Base-by-base conservation (phyloP, 495 filamentous ascomycete genomes). In the Apiosordaria backusii region DNA sequence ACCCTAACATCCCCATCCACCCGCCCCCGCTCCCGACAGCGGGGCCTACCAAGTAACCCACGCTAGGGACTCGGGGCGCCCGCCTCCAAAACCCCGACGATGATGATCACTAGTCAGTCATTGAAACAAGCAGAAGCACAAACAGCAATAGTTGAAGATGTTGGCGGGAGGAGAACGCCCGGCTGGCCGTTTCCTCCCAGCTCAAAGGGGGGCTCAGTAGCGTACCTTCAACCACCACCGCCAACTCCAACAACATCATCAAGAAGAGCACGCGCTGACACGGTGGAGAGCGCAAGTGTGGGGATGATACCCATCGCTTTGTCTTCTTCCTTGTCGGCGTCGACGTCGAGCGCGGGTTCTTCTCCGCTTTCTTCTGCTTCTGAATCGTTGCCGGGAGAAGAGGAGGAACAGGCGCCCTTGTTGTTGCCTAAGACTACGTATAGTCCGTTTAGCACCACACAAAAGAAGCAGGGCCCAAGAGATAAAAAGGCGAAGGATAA, bases 41-140 rank as follows among this genome's bases (percentile, higher is more conserved):
- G 53, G 5, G 53, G 53, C 4, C 59, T 19, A 45, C 29, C 55
- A 19, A 23, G 26, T 16, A 19, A 60, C 19, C 57, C 23, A 18
- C 45, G 40, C 18, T 64, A 63, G 61, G 59, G 61, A 67, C 45
- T 67, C 55, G 61, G 60, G 65, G 65, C 57, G 61, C 50, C 61
- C 10, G 3, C 35, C 35, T 10, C 21, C 60, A 13, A 50, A 61
- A 45, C 55, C 13, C 15, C 4, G 54, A 19, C 16, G 24, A 45
- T 61, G 15, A 16, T 16, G 15, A 61, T 6, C 19, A 1, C 35
- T 15, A 15, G 16, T 13, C 35, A 7, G 10, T 2, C 9, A 13
- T 13, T 15, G 9, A 45, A 45, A 45, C n/a, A n/a, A 6, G 45
- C 45, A 45, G 18, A 18, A 40, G 19, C 4, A 21, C 16, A 60